Evolutionary conservation across 169 alveolate species (phyloP), one percentile per base, ranked within the genome.

Genomic region (Babesia divergens): DNA sequence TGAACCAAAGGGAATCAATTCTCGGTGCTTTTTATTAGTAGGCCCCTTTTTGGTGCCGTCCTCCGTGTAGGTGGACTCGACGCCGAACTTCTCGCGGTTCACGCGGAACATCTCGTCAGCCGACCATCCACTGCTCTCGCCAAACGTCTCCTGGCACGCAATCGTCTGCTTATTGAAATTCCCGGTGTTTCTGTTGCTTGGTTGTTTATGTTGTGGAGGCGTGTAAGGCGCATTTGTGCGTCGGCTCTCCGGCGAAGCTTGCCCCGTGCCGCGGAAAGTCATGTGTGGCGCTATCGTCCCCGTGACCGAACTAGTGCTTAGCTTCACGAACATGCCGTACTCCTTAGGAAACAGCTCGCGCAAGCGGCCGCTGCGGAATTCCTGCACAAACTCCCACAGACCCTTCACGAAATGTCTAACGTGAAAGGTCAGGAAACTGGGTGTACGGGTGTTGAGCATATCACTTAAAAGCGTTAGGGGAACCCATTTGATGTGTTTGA

Each of bases 31-130:
- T 3, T n/a, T 35, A 6, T 6, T 7, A 8, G 35, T 16, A 11
- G 6, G 1, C 11, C 8, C 44, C 34, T 69, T 82, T 2, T 91
- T 81, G 37, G 84, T 75, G 2, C 74, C 62, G 53, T 83, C 91
- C 32, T 82, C 59, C 26, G 74, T 68, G 81, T 91, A 92, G 18
- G 96, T 92, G 42, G 95, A 89, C 37, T 77, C 86, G 6, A 92
- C 92, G 24, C 95, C 95, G 71, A 92, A 92, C 46, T 91, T 92
- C 65, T 91, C 92, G 38, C 74, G 90, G 79, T 92, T 92, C 58
- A 92, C 76, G 55, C 90, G 83, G 79, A 92, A 92, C 96, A 92
- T 92, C 37, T 92, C 96, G 52, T 91, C 95, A 0, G 89, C 93
- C 47, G 86, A 84, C 96, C 96, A 92, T 2, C 77, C 65, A 22